phyloP scores from a whole-genome alignment of 768 basidiomycete genomes.

The Suillus subaureus region DNA sequence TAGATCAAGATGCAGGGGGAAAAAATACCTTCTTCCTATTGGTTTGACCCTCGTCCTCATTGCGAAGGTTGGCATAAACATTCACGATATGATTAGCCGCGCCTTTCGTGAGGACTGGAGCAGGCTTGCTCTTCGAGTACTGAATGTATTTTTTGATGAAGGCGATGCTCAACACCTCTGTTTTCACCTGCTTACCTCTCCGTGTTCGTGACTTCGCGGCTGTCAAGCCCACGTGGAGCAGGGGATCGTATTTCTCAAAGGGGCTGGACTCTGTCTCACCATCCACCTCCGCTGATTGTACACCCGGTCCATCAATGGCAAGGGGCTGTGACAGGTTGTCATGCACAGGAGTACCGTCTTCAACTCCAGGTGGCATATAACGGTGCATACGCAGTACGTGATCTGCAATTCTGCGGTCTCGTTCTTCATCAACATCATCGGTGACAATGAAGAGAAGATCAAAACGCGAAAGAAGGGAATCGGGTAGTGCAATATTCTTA shows the following conservation, averaged over 20 bases:
- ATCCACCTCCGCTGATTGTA: constrained; percentile 40
- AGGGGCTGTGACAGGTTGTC: constrained; percentile 90
- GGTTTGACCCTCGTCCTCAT: constrained; percentile 82
- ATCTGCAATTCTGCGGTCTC: constrained; percentile 94
- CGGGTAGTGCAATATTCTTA: constrained; percentile 96
- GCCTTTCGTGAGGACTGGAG: constrained; percentile 86
- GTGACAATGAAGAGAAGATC: constrained; percentile 98
- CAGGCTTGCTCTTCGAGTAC: constrained; percentile 88
- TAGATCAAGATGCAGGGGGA: constrained; percentile 9
- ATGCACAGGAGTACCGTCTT: constrained; percentile 90
- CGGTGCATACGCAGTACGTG: constrained; percentile 98
- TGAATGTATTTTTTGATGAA: constrained; percentile 99
- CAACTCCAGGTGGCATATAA: constrained; percentile 93
- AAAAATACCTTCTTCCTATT: constrained; percentile 79
- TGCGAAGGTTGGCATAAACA: constrained; percentile 88
- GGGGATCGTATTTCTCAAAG: constrained; percentile 95
- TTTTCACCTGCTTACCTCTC: constrained; percentile 59
- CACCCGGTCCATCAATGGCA: constrained; percentile 76
- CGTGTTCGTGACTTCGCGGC: constrained; percentile 52
- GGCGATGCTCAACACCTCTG: constrained; percentile 87
- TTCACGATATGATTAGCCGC: constrained; percentile 94
- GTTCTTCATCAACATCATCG: constrained; percentile 94
- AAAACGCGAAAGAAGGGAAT: constrained; percentile 97
- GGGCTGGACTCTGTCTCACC: constrained; percentile 56
- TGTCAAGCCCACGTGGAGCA: constrained; percentile 84